Evolutionary conservation across 768 basidiomycete species (phyloP).

Genomic region (Lentinula edodes): DNA sequence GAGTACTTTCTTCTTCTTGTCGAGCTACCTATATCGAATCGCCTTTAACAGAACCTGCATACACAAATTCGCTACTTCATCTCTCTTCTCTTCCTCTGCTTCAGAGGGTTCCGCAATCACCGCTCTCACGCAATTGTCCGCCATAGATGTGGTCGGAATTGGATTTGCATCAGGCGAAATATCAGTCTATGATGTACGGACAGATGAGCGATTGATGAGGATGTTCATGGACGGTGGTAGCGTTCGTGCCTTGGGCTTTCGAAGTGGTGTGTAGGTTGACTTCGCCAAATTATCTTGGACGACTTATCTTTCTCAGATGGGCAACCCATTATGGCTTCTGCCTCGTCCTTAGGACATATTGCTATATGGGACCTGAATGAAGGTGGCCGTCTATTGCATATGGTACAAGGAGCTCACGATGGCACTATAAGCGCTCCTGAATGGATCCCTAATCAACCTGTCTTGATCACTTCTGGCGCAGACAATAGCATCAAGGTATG

Average conservation of each 20-base stretch:
- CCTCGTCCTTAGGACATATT: slow-evolving; percentile 81
- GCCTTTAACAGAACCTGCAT: slow-evolving; percentile 60
- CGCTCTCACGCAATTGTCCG: slow-evolving; percentile 83
- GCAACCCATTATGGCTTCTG: slow-evolving; percentile 82
- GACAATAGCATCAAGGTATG: slow-evolving; percentile 93
- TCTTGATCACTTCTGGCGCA: slow-evolving; percentile 84
- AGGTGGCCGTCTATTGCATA: slow-evolving; percentile 77
- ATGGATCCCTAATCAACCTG: slow-evolving; percentile 91
- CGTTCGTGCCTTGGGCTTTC: slow-evolving; percentile 73
- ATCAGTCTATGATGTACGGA: slow-evolving; percentile 83
- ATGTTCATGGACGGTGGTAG: slow-evolving; percentile 89
- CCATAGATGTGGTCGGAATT: slow-evolving; percentile 93
- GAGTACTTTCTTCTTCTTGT: slow-evolving; percentile 17
- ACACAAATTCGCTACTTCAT: slow-evolving; percentile 62
- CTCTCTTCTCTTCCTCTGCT: slow-evolving; percentile 39
- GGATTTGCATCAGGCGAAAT: slow-evolving; percentile 87
- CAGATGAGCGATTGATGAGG: slow-evolving; percentile 83
- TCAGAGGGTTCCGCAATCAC: slow-evolving; percentile 53
- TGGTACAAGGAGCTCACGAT: slow-evolving; percentile 86
- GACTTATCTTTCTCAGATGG: slow-evolving; percentile 48
- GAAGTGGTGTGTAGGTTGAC: slow-evolving; percentile 56
- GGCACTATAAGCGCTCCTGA: slow-evolving; percentile 75
- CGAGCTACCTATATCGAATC: neutral
- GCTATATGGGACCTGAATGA: slow-evolving; percentile 91
- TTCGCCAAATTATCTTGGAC: neutral